These are phyloP conservation scores for Rosa multiflora DNA, from an alignment of 306 rosid genomes.

Conservation along the genomic window DNA sequence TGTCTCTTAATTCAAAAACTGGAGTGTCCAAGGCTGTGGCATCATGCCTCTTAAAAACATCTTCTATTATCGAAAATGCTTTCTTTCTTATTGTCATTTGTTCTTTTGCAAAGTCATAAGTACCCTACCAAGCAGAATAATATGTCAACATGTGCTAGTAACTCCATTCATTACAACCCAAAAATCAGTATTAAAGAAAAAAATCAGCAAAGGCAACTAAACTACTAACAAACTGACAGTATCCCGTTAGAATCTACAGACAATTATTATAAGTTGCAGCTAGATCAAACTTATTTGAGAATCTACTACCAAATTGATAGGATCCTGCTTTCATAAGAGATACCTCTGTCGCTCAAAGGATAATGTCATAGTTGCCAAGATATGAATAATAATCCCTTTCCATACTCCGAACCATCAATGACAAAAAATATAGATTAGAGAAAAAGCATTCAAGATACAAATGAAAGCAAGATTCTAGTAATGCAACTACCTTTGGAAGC, in stretches of 20 bases:
- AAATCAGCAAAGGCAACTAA: background rate
- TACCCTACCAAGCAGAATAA: no score
- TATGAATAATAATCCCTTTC: background rate
- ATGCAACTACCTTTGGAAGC: slow-evolving; percentile 79
- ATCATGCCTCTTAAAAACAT: slow-evolving; percentile 54
- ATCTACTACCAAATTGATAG: background rate
- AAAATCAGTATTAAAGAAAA: background rate
- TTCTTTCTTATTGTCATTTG: no score
- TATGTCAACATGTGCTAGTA: background rate
- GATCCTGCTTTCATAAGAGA: background rate
- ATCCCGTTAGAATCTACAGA: background rate
- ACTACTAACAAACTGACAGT: background rate
- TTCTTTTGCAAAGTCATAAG: no score
- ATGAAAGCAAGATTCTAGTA: background rate
- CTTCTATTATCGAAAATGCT: no score
- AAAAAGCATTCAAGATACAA: background rate
- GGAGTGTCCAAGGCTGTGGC: slow-evolving; percentile 96
- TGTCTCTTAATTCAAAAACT: slow-evolving; percentile 86
- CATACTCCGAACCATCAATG: background rate
- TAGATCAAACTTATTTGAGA: background rate
- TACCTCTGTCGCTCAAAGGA: background rate
- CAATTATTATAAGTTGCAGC: background rate
- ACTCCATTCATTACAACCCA: slow-evolving; percentile 9
- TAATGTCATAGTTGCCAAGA: background rate
- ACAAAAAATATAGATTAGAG: background rate